Percentiles rank a stretch among this genome's conserved stretches.
Conservation (phyloP, 129 eudicot genomes). For the Heracleum sosnowskyi region DNA sequence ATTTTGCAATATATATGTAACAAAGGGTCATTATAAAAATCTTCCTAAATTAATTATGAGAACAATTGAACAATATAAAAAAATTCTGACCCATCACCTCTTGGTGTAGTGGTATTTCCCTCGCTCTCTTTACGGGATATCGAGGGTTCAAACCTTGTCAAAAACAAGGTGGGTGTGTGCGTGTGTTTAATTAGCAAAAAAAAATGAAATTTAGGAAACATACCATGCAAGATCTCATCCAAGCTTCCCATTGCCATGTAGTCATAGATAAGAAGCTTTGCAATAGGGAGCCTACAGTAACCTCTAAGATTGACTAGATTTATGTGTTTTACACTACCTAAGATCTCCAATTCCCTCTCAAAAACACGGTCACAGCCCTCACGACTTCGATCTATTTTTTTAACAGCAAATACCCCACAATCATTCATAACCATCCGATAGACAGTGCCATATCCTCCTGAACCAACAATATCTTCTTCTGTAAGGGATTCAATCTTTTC, state of each 20-base stretch:
- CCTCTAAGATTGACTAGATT: slow-evolving; percentile 93
- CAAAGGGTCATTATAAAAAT: background rate
- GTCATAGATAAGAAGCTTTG: slow-evolving; percentile 93
- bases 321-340: slow-evolving; percentile 89
- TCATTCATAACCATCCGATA: slow-evolving; percentile 97
- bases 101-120: no score
- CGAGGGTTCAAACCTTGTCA: no score
- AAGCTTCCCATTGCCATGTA: slow-evolving; percentile 87
- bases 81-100: no score
- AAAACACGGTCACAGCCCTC: slow-evolving; percentile 82
- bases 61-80: background rate
- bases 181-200: no score
- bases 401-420: slow-evolving; percentile 97
- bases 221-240: slow-evolving; percentile 78
- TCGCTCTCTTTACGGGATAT: no score
- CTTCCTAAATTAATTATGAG: background rate
- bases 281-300: slow-evolving; percentile 72
- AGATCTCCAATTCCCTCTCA: slow-evolving; percentile 76
- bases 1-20: no score
- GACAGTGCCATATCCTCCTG: slow-evolving; percentile 95
- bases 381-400: slow-evolving; percentile 68
- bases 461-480: slow-evolving; percentile 85
- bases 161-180: no score
- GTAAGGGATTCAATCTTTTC: slow-evolving; percentile 85
- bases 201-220: slow-evolving; percentile 1